Percentiles rank a stretch among this genome's conserved stretches.
phyloP scores from a whole-genome alignment of 306 rosid genomes.

The Sechiopsis laciniata region DNA sequence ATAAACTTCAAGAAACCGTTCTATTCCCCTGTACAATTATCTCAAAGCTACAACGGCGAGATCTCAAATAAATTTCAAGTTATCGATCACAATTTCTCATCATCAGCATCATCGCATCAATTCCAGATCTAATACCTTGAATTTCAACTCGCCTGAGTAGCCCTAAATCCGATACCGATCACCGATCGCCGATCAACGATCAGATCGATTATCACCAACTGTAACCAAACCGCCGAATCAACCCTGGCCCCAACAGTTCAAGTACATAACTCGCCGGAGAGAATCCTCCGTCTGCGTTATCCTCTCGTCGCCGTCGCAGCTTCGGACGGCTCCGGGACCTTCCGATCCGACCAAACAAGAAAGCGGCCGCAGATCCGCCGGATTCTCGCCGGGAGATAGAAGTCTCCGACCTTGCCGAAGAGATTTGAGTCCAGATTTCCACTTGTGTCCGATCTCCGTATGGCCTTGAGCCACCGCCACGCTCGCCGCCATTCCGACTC shows the following conservation, averaged over 20 bases:
- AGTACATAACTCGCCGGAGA: constrained; percentile 72
- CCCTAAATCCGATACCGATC: background rate
- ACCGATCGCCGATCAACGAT: background rate
- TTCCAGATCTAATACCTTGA: background rate
- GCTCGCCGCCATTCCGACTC: constrained; percentile 68
- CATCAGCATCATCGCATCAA: background rate
- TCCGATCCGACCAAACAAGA: constrained; percentile 41
- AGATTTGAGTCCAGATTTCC: constrained; percentile 53
- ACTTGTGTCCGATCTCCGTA: constrained; percentile 47
- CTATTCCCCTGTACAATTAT: constrained; percentile 13
- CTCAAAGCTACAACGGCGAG: constrained; percentile 12
- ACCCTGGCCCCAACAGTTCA: constrained; percentile 93
- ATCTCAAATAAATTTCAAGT: background rate
- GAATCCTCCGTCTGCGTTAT: constrained; percentile 58
- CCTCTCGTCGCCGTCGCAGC: constrained; percentile 33
- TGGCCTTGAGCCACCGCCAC: constrained; percentile 66
- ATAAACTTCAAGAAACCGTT: background rate
- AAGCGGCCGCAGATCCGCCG: constrained; percentile 32
- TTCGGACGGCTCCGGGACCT: constrained; percentile 25
- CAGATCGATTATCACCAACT: background rate
- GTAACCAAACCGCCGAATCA: constrained; percentile 26
- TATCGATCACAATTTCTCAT: background rate
- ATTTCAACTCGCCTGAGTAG: background rate
- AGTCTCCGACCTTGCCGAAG: constrained; percentile 39
- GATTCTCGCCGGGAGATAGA: constrained; percentile 32